These are phyloP conservation scores for Fusarium sp. DNA, from an alignment of 2,329 filamentous ascomycete species.

Conservation along the genomic window DNA sequence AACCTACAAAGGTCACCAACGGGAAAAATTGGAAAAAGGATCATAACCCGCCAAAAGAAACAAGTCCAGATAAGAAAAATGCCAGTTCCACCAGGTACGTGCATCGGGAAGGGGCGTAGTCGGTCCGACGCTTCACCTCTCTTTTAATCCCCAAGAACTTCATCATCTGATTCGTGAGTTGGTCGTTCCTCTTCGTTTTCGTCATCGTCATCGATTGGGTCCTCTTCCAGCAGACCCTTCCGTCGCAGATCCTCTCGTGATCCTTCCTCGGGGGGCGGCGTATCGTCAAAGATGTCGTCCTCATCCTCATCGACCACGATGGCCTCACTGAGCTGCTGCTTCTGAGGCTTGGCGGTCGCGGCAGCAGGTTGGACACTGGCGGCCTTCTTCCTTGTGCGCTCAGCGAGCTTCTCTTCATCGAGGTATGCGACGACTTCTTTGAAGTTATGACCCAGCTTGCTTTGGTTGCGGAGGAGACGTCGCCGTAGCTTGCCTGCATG, in stretches of 20 bases:
- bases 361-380: conserved; percentile 31
- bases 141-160: conserved; percentile 62
- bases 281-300: conserved; percentile 63
- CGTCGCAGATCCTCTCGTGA: conserved; percentile 71
- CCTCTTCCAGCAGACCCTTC: conserved; percentile 70
- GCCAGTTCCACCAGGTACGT: conserved; percentile 28
- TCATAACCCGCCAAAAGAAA: conserved; percentile 10
- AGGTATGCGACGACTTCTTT: conserved; percentile 87
- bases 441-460: conserved; percentile 87
- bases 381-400: conserved; percentile 60
- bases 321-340: conserved; percentile 60
- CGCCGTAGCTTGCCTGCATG: conserved; percentile 76
- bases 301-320: conserved; percentile 62
- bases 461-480: conserved; percentile 84
- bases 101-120: background rate
- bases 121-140: conserved; percentile 1
- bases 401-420: conserved; percentile 75
- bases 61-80: conserved; percentile 25
- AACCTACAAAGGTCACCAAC: conserved; percentile 17
- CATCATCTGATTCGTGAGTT: conserved; percentile 60
- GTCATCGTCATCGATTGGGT: conserved; percentile 57
- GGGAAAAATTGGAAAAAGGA: conserved; percentile 26
- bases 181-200: conserved; percentile 51
- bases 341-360: conserved; percentile 52
- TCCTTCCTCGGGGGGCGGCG: conserved; percentile 70